Base-by-base conservation (phyloP, 129 eudicot genomes). In the Smallanthus sonchifolius region DNA sequence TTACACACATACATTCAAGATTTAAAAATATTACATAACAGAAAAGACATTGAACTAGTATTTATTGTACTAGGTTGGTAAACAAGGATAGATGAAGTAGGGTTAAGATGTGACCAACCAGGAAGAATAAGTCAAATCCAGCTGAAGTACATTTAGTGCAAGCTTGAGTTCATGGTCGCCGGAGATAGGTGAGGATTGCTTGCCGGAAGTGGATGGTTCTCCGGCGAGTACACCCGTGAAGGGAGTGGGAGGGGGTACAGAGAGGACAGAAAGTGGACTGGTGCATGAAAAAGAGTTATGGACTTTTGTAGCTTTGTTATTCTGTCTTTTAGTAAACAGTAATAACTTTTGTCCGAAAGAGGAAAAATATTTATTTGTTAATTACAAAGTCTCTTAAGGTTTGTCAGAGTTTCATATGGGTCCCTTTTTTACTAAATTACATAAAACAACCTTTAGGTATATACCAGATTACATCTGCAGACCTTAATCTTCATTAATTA, bases 201-300 rank as follows among this genome's bases (percentile, higher is more conserved):
- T 0, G 71, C 68, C 68, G 78, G 83, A 79, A 49, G 32, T 17
- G 48, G 51, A 15, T 32, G 14, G 24, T 36, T 64, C 9, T 72
- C 83, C 83, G 83, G 78, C 78, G 68, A 65, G 78, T 65, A 36
- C 49, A 79, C 78, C 74, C 78, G 83, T 79, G 78, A 72, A 44
- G 8, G 77, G 47, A 30, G 44, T 75, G 80, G 75, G 56, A 44
- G 67, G 75, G 61, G 80, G 17, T 16, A 40, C 55, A 77, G 75
- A 62, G 67, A 62, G 67, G 64, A 35, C 83, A 79, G 83, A 79
- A 71, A 79, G 83, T 79, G 67, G 82, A 63, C 73, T 71, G 73
- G 83, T 79, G 77, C 82, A 72, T 79, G 83, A 64, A 72, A 72
- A 54, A 56, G 57, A 72, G 78, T 64, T 64, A 78, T 79, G 74